These are phyloP conservation scores for Mortierella antarctica DNA, from an alignment of 192 early-diverging fungal genomes.

Conservation along the genomic window DNA sequence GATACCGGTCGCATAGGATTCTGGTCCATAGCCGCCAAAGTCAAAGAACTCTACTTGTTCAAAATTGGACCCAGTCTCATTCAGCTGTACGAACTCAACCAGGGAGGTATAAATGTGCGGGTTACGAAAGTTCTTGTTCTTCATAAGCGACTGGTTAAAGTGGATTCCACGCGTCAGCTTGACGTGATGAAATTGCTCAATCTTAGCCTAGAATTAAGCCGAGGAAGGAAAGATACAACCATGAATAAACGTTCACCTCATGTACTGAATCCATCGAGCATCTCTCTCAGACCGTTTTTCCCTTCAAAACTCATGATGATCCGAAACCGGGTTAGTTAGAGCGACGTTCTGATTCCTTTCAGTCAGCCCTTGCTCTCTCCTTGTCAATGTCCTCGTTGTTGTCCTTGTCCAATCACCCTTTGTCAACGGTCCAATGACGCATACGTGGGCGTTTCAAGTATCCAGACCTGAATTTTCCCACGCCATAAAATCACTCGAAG, in stretches of 20 bases:
- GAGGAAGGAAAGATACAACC: not conserved
- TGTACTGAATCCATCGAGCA: not conserved
- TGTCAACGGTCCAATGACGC: too few relatives aligned
- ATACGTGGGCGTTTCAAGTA: too few relatives aligned
- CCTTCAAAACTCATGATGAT: too few relatives aligned
- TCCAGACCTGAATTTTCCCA: too few relatives aligned
- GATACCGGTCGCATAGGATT: slow-evolving; percentile 69
- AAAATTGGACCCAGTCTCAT: slow-evolving; percentile 87
- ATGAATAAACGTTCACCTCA: not conserved
- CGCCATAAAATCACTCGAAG: too few relatives aligned
- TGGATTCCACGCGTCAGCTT: slow-evolving; percentile 70
- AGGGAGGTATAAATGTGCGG: slow-evolving; percentile 91
- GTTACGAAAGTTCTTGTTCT: slow-evolving; percentile 91
- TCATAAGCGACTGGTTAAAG: slow-evolving; percentile 85
- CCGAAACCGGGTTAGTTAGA: too few relatives aligned
- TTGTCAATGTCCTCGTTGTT: too few relatives aligned
- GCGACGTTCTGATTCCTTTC: too few relatives aligned
- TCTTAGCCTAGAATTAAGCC: slow-evolving; percentile 68
- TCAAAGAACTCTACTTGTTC: slow-evolving; percentile 71
- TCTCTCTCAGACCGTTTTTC: too few relatives aligned
- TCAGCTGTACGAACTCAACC: slow-evolving; percentile 83
- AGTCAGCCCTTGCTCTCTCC: too few relatives aligned
- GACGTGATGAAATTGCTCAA: slow-evolving; percentile 78
- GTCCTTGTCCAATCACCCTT: too few relatives aligned
- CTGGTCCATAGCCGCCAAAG: slow-evolving; percentile 70